phyloP scores from a whole-genome alignment of 2,329 filamentous ascomycete species.

The Pyrenochaeta sp. region DNA sequence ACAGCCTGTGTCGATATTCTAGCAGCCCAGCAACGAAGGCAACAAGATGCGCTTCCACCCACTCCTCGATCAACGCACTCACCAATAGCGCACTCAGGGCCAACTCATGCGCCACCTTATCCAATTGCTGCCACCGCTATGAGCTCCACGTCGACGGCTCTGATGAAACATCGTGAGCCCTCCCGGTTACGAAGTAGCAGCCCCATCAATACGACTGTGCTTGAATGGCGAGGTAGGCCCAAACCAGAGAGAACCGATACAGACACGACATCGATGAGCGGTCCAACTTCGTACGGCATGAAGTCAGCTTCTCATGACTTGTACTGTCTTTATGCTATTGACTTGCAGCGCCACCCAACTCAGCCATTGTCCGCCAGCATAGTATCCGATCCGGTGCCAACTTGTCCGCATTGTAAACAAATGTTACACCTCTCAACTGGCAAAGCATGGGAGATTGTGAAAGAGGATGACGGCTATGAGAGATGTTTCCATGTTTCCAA shows the following conservation, averaged over 20 bases:
- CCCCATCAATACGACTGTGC: slow-evolving; percentile 37
- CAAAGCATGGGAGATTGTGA: slow-evolving; percentile 48
- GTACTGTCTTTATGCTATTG: slow-evolving; percentile 44
- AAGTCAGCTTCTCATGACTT: slow-evolving; percentile 25
- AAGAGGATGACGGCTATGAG: slow-evolving; percentile 39
- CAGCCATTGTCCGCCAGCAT: slow-evolving; percentile 39
- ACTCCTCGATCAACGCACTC: slow-evolving; percentile 27
- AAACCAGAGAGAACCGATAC: slow-evolving; percentile 26
- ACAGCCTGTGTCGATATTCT: slow-evolving; percentile 40
- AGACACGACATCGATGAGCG: slow-evolving; percentile 36
- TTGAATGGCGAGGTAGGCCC: slow-evolving; percentile 26
- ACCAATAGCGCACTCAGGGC: slow-evolving; percentile 13
- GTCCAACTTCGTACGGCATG: slow-evolving; percentile 30
- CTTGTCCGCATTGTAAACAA: slow-evolving; percentile 43
- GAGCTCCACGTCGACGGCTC: slow-evolving; percentile 32
- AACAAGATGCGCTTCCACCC: slow-evolving; percentile 24
- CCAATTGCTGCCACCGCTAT: slow-evolving; percentile 18
- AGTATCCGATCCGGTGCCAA: slow-evolving; percentile 31
- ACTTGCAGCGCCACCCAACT: slow-evolving; percentile 39
- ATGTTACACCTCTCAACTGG: slow-evolving; percentile 42
- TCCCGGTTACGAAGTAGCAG: slow-evolving; percentile 22
- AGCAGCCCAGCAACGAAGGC: slow-evolving; percentile 35
- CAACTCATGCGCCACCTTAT: slow-evolving; percentile 18
- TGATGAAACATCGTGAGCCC: slow-evolving; percentile 31
- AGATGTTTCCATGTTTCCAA: slow-evolving; percentile 46